Evolutionary conservation across 139 green algal species (phyloP).

Genomic region (Deuterostichococcus epilithicus): DNA sequence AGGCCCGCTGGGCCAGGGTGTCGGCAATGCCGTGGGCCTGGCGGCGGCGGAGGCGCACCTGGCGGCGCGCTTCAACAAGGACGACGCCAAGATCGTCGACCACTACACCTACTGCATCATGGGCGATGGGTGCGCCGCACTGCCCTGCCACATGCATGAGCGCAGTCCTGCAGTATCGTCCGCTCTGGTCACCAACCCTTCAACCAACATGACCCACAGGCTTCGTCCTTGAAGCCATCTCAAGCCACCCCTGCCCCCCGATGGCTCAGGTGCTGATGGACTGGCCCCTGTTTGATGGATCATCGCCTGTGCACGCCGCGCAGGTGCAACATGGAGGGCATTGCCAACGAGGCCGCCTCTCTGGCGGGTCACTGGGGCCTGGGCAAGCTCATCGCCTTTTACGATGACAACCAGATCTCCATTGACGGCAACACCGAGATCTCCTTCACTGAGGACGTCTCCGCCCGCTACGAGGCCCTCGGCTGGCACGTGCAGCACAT

Average conservation of each 20-base stretch:
- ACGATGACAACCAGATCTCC: constrained; percentile 99
- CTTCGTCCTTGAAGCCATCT: too few relatives aligned
- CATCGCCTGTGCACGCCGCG: too few relatives aligned
- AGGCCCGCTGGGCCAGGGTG: constrained; percentile 94
- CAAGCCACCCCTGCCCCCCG: too few relatives aligned
- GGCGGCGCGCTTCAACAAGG: constrained; percentile 98
- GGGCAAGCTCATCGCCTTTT: constrained; percentile 98
- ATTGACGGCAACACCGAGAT: constrained; percentile 99
- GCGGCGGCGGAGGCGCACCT: constrained; percentile 92
- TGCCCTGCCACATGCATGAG: too few relatives aligned
- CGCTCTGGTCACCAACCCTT: too few relatives aligned
- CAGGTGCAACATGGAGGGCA: constrained; percentile 97
- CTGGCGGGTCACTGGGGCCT: constrained; percentile 97
- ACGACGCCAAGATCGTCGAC: constrained; percentile 81
- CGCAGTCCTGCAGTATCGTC: too few relatives aligned
- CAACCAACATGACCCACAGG: too few relatives aligned
- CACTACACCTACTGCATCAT: constrained; percentile 99
- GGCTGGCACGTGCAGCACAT: constrained; percentile 88
- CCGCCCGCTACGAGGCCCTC: constrained; percentile 83
- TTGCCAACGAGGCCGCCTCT: constrained; percentile 94
- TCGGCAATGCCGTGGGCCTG: constrained; percentile 94
- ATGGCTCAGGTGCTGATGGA: too few relatives aligned
- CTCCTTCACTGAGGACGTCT: constrained; percentile 99
- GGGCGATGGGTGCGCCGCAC: constrained; percentile 83
- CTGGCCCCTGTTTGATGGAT: too few relatives aligned